phyloP scores from a whole-genome alignment of 164 flowering plant genomes.

The Akebia trifoliata region DNA sequence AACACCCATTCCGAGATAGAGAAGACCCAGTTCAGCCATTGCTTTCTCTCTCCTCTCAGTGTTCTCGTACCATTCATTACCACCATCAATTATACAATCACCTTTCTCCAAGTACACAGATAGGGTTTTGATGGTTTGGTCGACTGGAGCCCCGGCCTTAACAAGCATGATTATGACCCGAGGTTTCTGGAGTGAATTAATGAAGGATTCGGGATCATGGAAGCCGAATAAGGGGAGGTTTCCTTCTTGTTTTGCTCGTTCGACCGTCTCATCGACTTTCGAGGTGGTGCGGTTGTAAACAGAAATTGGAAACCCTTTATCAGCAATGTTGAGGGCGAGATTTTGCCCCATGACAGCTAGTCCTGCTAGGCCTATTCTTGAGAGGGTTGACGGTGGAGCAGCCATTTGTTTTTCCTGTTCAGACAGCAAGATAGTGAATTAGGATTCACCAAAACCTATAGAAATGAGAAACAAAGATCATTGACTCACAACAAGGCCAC shows the following conservation, averaged over 20 bases:
- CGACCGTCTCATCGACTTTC: slow-evolving; percentile 71
- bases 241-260: slow-evolving; percentile 66
- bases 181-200: slow-evolving; percentile 52
- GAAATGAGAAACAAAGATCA: not conserved
- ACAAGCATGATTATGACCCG: slow-evolving; percentile 66
- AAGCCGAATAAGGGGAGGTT: slow-evolving; percentile 58
- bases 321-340: too few relatives aligned
- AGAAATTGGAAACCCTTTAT: too few relatives aligned
- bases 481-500: not conserved
- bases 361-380: slow-evolving; percentile 69
- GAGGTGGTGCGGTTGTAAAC: slow-evolving; percentile 72
- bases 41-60: slow-evolving; percentile 62
- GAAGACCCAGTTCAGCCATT: slow-evolving; percentile 49
- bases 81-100: slow-evolving; percentile 70
- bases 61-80: slow-evolving; percentile 75
- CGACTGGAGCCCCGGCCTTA: slow-evolving; percentile 69
- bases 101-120: slow-evolving; percentile 63
- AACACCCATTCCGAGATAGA: too few relatives aligned
- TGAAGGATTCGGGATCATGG: slow-evolving; percentile 62
- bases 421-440: not conserved
- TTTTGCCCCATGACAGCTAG: slow-evolving; percentile 84
- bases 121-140: slow-evolving; percentile 55
- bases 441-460: not conserved
- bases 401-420: slow-evolving; percentile 26
- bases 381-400: slow-evolving; percentile 14